These are phyloP conservation scores for Lathyrus sativus DNA, from an alignment of 306 rosid genomes.

Conservation along the genomic window DNA sequence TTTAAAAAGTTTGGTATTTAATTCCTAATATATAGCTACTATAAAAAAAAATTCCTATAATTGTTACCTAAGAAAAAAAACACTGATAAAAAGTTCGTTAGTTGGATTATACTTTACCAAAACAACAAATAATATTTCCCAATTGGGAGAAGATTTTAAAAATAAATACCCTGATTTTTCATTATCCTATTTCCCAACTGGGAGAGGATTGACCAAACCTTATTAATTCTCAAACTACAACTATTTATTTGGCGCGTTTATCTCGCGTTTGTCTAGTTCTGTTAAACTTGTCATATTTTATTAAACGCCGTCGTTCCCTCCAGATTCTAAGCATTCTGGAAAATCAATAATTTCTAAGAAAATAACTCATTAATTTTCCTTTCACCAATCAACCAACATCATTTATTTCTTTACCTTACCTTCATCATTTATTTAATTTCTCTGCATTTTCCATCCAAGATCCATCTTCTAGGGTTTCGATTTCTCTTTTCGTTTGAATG, in stretches of 20 bases:
- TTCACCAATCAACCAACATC: background rate
- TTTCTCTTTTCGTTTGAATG: conserved; percentile 41
- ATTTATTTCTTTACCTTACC: background rate
- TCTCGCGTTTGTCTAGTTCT: background rate
- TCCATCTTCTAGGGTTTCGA: conserved; percentile 33
- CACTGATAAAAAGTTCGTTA: too few species aligned
- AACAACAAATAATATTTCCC: too few species aligned
- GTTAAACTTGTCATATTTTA: background rate
- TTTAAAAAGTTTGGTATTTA: too few species aligned
- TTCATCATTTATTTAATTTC: background rate
- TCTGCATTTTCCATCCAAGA: background rate
- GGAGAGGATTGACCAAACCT: too few species aligned
- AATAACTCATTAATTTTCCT: background rate
- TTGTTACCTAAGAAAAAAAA: too few species aligned
- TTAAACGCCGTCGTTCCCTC: conserved; percentile 2
- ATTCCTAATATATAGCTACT: too few species aligned
- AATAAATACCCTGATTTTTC: too few species aligned
- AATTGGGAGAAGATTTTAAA: too few species aligned
- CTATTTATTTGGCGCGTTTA: background rate
- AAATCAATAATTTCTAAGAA: conserved; percentile 12
- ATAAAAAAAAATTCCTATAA: too few species aligned
- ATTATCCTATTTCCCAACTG: too few species aligned
- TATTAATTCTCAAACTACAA: background rate
- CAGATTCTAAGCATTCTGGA: background rate
- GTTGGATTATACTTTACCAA: too few species aligned